Base-by-base conservation (phyloP, 345 rosid species). In the Conringia planisiliqua region DNA sequence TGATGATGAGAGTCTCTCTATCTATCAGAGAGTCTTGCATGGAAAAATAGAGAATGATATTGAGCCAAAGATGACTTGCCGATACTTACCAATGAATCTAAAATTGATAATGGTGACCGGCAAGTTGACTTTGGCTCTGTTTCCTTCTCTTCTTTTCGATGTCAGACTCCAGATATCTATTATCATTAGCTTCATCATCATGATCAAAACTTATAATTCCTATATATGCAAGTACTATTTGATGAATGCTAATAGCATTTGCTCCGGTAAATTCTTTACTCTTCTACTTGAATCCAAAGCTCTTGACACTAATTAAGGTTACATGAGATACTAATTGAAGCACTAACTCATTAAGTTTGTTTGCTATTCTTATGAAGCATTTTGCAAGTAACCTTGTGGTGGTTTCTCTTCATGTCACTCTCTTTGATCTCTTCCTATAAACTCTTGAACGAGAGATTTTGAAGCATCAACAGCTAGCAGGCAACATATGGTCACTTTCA, bases 31-130 rank as follows among this genome's bases (percentile, higher is more conserved):
- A 56, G 71, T 77, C 62, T 77, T 57, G 72, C 76, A 71, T 77
- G 39, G 76, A 57, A 57, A 13, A 77, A 30, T 65, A 70, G 76
- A 64, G 62, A 64, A 63, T 57, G 80, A 71, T 36, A 12, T 4
- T 77, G 80, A 77, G 76, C 80, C 80, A 77, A 77, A 42, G 80
- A 77, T 70, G 80, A 77, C 76, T 77, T 77, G 76, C 80, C 80
- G 76, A 54, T 29, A 20, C 0, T 26, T 13, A 52, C 24, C 65
- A 36, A 64, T 7, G 0, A 57, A 76, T 26, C 33, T 62, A 5
- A 44, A 35, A 48, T 3, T 35, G 51, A 8, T 54, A 46, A 13
- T 57, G 54, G 55, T 47, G 43, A 20, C n/a, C 70, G 80, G 76
- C 80, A 77, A 70, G 80, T 77, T 50, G 24, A 64, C 40, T 24